phyloP scores from a whole-genome alignment of 495 filamentous ascomycete genomes.

The Aspergillus nanangensis region DNA sequence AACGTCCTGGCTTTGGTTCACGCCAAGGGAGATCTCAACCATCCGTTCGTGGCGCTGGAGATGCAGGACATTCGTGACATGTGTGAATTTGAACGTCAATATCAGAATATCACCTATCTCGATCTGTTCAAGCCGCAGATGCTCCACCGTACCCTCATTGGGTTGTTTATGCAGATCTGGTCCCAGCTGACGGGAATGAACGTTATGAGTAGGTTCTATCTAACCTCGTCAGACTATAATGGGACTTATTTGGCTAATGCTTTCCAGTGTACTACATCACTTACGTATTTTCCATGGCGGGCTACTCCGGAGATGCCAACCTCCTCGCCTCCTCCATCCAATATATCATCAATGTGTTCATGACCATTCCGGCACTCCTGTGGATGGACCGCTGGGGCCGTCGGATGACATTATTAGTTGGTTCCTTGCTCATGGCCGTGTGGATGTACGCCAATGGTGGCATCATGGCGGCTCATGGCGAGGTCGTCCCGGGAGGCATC shows the following conservation, averaged over 20 bases:
- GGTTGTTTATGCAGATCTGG: slow-evolving; percentile 78
- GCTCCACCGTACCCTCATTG: slow-evolving; percentile 68
- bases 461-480: slow-evolving; percentile 51
- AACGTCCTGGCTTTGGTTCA: slow-evolving; percentile 65
- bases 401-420: slow-evolving; percentile 57
- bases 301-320: slow-evolving; percentile 26
- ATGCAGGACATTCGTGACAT: slow-evolving; percentile 65
- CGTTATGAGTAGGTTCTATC: slow-evolving; percentile 57
- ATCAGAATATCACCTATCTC: slow-evolving; percentile 57
- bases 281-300: slow-evolving; percentile 36
- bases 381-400: slow-evolving; percentile 60
- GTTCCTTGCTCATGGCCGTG: slow-evolving; percentile 61
- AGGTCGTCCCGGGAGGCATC: slow-evolving; percentile 46
- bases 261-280: slow-evolving; percentile 31
- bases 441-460: slow-evolving; percentile 67
- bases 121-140: slow-evolving; percentile 67
- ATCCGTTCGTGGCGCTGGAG: slow-evolving; percentile 59
- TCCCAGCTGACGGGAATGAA: slow-evolving; percentile 82
- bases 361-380: slow-evolving; percentile 51
- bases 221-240: not conserved
- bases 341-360: slow-evolving; percentile 57
- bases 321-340: slow-evolving; percentile 66
- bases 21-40: slow-evolving; percentile 59
- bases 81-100: slow-evolving; percentile 61
- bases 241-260: no score